phyloP scores from a whole-genome alignment of 2,329 filamentous ascomycete genomes.

The Passalora sequoiae region DNA sequence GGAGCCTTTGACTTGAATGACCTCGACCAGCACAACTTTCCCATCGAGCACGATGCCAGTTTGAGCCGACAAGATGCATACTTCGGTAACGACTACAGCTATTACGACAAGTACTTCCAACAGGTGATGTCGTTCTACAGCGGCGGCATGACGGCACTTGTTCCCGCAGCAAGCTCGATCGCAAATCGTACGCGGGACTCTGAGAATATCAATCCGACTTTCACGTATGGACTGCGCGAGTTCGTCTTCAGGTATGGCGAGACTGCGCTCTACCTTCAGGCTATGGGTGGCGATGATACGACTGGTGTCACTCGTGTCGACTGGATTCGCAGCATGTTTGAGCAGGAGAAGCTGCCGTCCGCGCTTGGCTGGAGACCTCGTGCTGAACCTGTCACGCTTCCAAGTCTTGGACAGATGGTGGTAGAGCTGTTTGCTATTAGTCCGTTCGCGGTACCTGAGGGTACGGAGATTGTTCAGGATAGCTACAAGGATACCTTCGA shows the following conservation, averaged over 20 bases:
- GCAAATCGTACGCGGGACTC: conserved; percentile 30
- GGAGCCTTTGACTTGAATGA: conserved; percentile 27
- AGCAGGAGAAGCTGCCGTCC: conserved; percentile 36
- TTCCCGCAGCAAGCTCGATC: conserved; percentile 28
- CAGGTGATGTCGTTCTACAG: conserved; percentile 27
- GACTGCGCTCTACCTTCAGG: conserved; percentile 36
- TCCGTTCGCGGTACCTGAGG: conserved; percentile 22
- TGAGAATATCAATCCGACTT: conserved; percentile 29
- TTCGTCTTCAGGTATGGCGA: conserved; percentile 36
- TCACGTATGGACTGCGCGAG: conserved; percentile 32
- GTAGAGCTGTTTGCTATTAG: conserved; percentile 22
- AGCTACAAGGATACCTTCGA: conserved; percentile 28
- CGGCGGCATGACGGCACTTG: conserved; percentile 26
- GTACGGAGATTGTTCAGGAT: conserved; percentile 19
- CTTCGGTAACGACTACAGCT: conserved; percentile 34
- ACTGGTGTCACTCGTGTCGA: conserved; percentile 33
- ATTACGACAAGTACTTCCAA: conserved; percentile 33
- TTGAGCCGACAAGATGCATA: conserved; percentile 32
- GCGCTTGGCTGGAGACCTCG: conserved; percentile 34
- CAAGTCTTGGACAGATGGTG: conserved; percentile 25
- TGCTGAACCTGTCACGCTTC: conserved; percentile 24
- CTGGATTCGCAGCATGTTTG: conserved; percentile 35
- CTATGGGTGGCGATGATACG: conserved; percentile 33
- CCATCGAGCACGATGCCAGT: conserved; percentile 36
- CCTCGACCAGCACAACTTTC: conserved; percentile 29